Conservation (phyloP, 2,329 filamentous ascomycete species). For the Coniochaeta sp. region DNA sequence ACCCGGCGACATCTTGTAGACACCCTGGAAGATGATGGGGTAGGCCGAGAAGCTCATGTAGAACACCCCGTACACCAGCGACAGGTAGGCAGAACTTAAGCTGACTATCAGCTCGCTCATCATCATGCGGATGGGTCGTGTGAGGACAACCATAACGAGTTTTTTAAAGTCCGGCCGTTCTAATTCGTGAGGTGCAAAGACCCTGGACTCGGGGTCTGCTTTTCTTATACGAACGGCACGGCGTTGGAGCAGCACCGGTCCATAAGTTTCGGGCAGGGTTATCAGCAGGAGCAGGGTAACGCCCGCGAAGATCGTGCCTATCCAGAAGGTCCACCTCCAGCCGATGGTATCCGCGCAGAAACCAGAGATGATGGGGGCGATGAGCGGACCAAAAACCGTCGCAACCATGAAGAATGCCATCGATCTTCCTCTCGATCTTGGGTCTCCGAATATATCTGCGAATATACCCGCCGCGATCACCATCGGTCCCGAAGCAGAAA, state of each 20-base stretch:
- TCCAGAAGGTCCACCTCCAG: conserved; percentile 67
- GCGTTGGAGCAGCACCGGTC: conserved; percentile 47
- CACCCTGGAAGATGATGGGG: conserved; percentile 57
- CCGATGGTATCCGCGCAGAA: conserved; percentile 50
- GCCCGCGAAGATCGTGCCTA: conserved; percentile 62
- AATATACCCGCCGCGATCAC: conserved; percentile 56
- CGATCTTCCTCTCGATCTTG: conserved; percentile 47
- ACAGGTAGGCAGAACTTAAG: conserved; percentile 62
- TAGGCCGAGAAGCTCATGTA: conserved; percentile 74
- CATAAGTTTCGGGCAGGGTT: conserved; percentile 60
- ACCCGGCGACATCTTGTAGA: conserved; percentile 58
- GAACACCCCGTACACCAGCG: conserved; percentile 59
- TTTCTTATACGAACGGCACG: conserved; percentile 51
- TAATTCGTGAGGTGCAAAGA: conserved; percentile 56
- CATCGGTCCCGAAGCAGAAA: conserved; percentile 51
- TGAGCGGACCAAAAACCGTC: conserved; percentile 59
- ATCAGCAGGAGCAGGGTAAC: conserved; percentile 50
- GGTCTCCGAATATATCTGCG: conserved; percentile 57
- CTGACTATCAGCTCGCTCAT: conserved; percentile 66
- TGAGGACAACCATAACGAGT: conserved; percentile 62
- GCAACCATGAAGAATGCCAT: conserved; percentile 59
- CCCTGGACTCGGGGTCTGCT: conserved; percentile 40
- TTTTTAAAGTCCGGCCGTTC: conserved; percentile 50
- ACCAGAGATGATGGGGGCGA: conserved; percentile 58
- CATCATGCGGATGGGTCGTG: conserved; percentile 66